phyloP scores from a whole-genome alignment of 495 filamentous ascomycete species.

The Symbiotaphrina buchneri region DNA sequence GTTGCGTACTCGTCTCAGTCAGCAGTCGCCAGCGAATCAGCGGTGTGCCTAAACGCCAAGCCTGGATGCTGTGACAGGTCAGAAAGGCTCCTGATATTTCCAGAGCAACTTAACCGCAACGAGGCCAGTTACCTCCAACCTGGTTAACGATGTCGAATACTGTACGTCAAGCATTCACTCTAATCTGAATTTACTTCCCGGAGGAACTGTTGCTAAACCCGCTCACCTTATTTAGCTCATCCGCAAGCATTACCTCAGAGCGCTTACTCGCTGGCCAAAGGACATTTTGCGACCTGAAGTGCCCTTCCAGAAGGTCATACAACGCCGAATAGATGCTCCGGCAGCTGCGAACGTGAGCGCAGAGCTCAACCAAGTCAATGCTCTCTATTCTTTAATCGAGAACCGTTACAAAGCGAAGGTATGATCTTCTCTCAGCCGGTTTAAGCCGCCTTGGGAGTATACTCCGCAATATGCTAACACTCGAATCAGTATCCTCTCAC shows the following conservation, averaged over 20 bases:
- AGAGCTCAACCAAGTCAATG: conserved; percentile 41
- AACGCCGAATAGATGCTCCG: conserved; percentile 27
- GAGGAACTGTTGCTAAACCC: no score
- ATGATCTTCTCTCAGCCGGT: conserved; percentile 1
- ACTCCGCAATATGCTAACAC: neutral
- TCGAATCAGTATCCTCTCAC: conserved; percentile 41
- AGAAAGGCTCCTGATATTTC: no score
- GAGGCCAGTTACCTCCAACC: neutral
- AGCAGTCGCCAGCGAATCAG: no score
- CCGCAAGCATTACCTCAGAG: conserved; percentile 35
- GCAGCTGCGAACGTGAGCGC: conserved; percentile 10
- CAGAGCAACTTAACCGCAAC: no score
- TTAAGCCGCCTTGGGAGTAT: neutral
- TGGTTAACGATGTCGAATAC: conserved; percentile 7
- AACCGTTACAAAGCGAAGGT: conserved; percentile 46
- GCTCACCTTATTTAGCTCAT: conserved; percentile 13
- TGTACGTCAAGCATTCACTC: conserved; percentile 5
- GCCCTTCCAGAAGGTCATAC: conserved; percentile 49
- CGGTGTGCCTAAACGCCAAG: no score
- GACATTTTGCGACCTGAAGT: conserved; percentile 57
- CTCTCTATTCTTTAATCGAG: conserved; percentile 51
- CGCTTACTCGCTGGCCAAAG: conserved; percentile 55
- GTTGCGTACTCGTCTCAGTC: no score
- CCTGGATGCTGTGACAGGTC: no score
- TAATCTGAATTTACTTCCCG: no score